phyloP scores from a whole-genome alignment of 2,329 filamentous ascomycete species.

The Drechslera avenae region DNA sequence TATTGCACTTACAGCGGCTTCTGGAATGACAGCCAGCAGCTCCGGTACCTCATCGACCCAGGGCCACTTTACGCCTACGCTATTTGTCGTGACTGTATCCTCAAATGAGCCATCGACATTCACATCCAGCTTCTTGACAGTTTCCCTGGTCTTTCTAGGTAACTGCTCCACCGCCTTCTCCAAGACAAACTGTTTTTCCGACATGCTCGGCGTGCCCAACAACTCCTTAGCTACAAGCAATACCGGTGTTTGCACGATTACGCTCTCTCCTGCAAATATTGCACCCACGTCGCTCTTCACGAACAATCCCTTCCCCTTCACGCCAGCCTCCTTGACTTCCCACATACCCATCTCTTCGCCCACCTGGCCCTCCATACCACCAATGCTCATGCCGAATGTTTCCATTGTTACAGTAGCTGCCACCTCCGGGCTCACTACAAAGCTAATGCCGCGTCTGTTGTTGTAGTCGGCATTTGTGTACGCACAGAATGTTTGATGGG shows the following conservation, averaged over 20 bases:
- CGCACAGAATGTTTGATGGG: constrained; percentile 28
- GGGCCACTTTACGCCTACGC: constrained; percentile 26
- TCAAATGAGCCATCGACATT: constrained; percentile 17
- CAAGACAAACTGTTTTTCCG: constrained; percentile 20
- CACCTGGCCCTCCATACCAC: constrained; percentile 13
- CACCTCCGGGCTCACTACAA: constrained; percentile 36
- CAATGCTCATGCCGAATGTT: constrained; percentile 19
- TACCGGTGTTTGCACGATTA: constrained; percentile 34
- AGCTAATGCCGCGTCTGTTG: constrained; percentile 35
- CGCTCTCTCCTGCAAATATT: constrained; percentile 30
- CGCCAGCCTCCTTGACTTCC: constrained; percentile 28
- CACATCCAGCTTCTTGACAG: constrained; percentile 24
- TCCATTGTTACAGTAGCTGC: constrained; percentile 27
- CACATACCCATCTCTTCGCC: constrained; percentile 25
- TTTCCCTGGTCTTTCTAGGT: constrained; percentile 22
- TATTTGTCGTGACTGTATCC: constrained; percentile 36
- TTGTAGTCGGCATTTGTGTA: constrained; percentile 36
- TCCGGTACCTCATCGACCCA: constrained; percentile 26
- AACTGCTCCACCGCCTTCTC: constrained; percentile 30
- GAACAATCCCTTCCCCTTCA: constrained; percentile 35
- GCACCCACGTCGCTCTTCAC: constrained; percentile 22
- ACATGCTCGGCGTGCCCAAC: constrained; percentile 11
- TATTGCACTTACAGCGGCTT: constrained; percentile 35
- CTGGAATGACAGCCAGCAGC: constrained; percentile 33
- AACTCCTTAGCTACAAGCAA: constrained; percentile 27